Evolutionary conservation across 2,329 filamentous ascomycete species (phyloP), one percentile per base, ranked within the genome.

Genomic region (Beauveria bassiana): DNA sequence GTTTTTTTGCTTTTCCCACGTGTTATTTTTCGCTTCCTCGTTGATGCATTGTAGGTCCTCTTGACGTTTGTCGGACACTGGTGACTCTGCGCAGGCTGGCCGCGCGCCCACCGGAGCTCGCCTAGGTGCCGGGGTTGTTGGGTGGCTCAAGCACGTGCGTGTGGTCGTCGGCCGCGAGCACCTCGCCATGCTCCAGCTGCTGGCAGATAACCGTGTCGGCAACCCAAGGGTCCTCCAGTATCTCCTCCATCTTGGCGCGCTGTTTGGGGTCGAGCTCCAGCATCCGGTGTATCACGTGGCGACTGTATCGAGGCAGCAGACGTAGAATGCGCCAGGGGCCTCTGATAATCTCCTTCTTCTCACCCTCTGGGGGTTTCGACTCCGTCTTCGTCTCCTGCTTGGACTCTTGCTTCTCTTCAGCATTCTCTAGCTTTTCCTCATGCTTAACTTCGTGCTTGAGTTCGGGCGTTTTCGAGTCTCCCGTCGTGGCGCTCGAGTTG

Each of bases 281-380:
- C 95, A 99, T 99, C 62, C 90, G 84, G 50, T 91, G 88, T 61
- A 99, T 89, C 65, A 99, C 92, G 71, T 93, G 88, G 57, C 95
- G 82, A 66, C 89, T 96, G 75, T 98, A 95, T 63, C 93, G 83
- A 1, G 95, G 95, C 10, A 99, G 79, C 42, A 98, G 79, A 47
- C 95, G 86, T 34, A 99, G 78, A 49, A 99, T 83, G 52, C 95
- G 85, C 89, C 93, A 96, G 2, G 95, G 95, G 0, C 95, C 95
- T 69, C 92, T 91, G 67, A 99, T 96, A 0, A 91, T 85, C 71
- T 93, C 89, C 69, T 86, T 88, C 70, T 84, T 86, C 40, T 85
- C 83, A 47, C 60, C 8, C 26, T 66, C 51, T 3, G 31, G n/a
- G 69, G 61, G 57, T 63, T 63, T 57, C 12, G 34, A 14, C 18